phyloP scores from a whole-genome alignment of 768 basidiomycete species.

The Asterophora lycoperdoides region DNA sequence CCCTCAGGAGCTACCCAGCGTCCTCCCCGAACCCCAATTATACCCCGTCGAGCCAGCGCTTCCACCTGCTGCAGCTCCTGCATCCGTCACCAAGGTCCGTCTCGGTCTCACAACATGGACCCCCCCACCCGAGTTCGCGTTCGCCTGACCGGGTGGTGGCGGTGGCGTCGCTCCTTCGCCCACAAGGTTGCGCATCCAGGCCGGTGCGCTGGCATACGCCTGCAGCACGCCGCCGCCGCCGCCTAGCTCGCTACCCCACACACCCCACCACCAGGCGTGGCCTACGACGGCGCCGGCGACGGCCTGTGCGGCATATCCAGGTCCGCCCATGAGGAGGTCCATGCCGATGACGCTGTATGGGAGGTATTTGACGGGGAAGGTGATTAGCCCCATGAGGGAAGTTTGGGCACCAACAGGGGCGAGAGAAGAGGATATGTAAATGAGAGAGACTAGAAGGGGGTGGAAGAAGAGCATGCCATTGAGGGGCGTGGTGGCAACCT shows the following conservation, averaged over 20 bases:
- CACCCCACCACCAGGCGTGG: conserved; percentile 77
- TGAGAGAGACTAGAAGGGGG: conserved; percentile 61
- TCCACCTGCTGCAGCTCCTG: conserved; percentile 4
- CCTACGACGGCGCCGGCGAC: conserved; percentile 74
- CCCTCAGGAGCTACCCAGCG: conserved; percentile 21
- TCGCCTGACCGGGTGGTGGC: conserved; percentile 25
- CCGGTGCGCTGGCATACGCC: conserved; percentile 47
- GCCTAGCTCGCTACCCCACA: conserved; percentile 51
- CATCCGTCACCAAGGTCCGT: conserved; percentile 16
- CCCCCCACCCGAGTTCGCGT: conserved; percentile 38
- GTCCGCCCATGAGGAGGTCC: conserved; percentile 65
- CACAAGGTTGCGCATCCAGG: conserved; percentile 51
- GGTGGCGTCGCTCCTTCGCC: conserved; percentile 32
- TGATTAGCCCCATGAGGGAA: conserved; percentile 76
- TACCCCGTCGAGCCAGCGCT: conserved; percentile 11
- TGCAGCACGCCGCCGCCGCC: conserved; percentile 37
- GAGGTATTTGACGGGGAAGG: conserved; percentile 65
- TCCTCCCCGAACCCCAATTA: conserved; percentile 16
- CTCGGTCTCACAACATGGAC: conserved; percentile 60
- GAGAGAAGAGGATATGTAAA: conserved; percentile 64
- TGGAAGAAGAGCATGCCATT: conserved; percentile 51
- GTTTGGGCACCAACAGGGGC: conserved; percentile 64
- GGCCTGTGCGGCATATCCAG: conserved; percentile 47
- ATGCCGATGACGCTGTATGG: conserved; percentile 72
- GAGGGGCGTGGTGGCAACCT: conserved; percentile 62